Percentiles rank a stretch among this genome's conserved stretches.
These are phyloP conservation scores for Encephalitozoon hellem DNA, from an alignment of 371 early-diverging fungal species.

Conservation along the genomic window DNA sequence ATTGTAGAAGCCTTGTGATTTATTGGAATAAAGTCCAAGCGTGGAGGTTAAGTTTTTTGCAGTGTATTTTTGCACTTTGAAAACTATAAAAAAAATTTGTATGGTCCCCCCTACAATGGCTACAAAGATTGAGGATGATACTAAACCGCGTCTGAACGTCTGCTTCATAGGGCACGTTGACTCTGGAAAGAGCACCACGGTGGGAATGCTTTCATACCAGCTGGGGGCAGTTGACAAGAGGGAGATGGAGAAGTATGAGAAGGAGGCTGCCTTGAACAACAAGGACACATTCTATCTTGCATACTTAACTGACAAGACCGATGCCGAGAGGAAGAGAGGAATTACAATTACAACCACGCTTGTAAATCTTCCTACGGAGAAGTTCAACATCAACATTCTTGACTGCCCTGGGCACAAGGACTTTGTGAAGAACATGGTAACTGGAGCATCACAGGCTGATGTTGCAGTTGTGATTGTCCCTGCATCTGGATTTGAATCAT, in stretches of 20 bases:
- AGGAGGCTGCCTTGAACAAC: conserved; percentile 49
- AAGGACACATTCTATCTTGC: conserved; percentile 57
- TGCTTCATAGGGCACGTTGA: conserved; percentile 61
- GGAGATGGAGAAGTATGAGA: conserved; percentile 51
- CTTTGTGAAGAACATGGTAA: conserved; percentile 99
- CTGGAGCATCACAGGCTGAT: conserved; percentile 90
- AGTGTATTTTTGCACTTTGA: not conserved
- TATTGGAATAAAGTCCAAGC: not conserved
- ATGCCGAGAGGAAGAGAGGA: conserved; percentile 58
- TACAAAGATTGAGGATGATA: not conserved
- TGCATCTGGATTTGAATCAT: conserved; percentile 67
- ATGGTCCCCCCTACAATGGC: not conserved
- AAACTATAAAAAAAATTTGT: not conserved
- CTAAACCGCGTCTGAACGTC: conserved; percentile 39
- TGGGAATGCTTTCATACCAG: conserved; percentile 50
- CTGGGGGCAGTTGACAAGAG: conserved; percentile 54
- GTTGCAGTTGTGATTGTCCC: conserved; percentile 95
- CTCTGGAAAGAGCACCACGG: conserved; percentile 60
- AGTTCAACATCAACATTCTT: conserved; percentile 62
- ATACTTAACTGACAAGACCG: conserved; percentile 56
- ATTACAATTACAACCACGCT: conserved; percentile 58
- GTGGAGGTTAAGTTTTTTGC: not conserved
- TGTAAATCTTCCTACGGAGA: conserved; percentile 41
- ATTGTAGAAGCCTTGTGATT: conserved; percentile 8
- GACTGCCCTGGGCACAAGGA: conserved; percentile 99